These are phyloP conservation scores for Straminergon stramineum DNA, from an alignment of 225 moss, liverwort and hornwort species.

Conservation along the genomic window DNA sequence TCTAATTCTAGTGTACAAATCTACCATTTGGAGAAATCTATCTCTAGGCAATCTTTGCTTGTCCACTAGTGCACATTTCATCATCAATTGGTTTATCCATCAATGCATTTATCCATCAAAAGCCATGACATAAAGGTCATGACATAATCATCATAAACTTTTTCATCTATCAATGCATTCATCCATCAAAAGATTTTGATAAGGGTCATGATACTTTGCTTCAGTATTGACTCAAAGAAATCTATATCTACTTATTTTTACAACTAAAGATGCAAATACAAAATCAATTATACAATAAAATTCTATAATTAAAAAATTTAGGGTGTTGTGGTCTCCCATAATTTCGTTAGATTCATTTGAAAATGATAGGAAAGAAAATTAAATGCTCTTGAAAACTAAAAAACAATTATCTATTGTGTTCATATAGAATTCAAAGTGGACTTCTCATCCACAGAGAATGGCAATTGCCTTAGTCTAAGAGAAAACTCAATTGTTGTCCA, in stretches of 20 bases:
- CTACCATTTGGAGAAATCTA: too few species aligned
- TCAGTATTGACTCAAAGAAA: not conserved
- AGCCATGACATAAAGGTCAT: too few species aligned
- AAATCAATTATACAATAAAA: not conserved
- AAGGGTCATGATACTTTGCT: not conserved
- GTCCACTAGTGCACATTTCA: too few species aligned
- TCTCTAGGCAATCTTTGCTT: too few species aligned
- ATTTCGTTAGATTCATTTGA: not conserved
- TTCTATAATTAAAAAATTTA: not conserved
- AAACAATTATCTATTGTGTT: not conserved
- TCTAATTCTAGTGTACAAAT: too few species aligned
- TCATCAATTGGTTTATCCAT: too few species aligned
- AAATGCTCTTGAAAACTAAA: rapidly evolving
- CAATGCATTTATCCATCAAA: too few species aligned
- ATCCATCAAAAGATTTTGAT: too few species aligned
- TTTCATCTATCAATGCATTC: too few species aligned
- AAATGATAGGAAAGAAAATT: not conserved
- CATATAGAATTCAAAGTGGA: not conserved
- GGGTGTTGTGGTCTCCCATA: rapidly evolving
- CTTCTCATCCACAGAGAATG: not conserved
- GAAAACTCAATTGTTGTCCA: not conserved
- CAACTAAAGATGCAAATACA: not conserved
- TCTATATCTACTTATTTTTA: not conserved
- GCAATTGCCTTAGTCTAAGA: not conserved
- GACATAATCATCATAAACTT: too few species aligned